phyloP scores from a whole-genome alignment of 164 flowering plant genomes.

The Santalum album region DNA sequence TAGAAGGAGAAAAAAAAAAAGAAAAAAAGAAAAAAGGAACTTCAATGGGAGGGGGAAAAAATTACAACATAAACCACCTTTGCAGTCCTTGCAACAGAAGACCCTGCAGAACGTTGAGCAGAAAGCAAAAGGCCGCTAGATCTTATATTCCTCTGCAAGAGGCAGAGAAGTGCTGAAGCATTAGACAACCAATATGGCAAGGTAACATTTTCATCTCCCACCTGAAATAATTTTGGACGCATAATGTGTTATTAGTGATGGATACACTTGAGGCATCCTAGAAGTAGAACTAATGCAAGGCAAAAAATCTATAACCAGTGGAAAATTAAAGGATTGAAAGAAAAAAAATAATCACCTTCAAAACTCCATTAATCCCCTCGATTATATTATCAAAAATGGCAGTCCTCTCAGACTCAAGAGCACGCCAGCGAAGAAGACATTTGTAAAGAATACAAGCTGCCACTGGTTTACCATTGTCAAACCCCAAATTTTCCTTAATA shows the following conservation, averaged over 20 bases:
- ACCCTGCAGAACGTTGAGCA: constrained; percentile 51
- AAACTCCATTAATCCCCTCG: constrained; percentile 64
- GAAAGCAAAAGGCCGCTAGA: constrained; percentile 59
- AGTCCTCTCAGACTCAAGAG: constrained; percentile 93
- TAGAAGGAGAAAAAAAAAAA: neutral
- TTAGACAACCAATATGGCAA: constrained; percentile 98
- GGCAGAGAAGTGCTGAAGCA: constrained; percentile 87
- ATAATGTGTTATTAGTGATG: neutral
- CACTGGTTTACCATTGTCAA: constrained; percentile 74
- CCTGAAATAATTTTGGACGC: constrained; percentile 34
- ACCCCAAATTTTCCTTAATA: constrained; percentile 79
- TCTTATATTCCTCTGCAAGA: constrained; percentile 68
- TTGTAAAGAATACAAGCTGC: constrained; percentile 87
- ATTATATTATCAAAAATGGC: constrained; percentile 76
- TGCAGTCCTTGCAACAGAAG: constrained; percentile 56
- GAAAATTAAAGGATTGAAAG: too few relatives aligned
- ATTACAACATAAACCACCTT: constrained; percentile 34
- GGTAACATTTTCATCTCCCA: constrained; percentile 49
- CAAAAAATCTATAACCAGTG: too few relatives aligned
- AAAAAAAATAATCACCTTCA: constrained; percentile 67
- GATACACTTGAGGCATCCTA: neutral
- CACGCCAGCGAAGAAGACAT: constrained; percentile 82
- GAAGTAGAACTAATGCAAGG: neutral
- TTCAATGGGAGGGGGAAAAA: neutral
- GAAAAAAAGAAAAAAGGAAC: neutral